Percentiles rank a stretch among this genome's conserved stretches.
Evolutionary conservation across 352 stramenopile species (phyloP).

Genomic region (Poterioochromonas sp.): DNA sequence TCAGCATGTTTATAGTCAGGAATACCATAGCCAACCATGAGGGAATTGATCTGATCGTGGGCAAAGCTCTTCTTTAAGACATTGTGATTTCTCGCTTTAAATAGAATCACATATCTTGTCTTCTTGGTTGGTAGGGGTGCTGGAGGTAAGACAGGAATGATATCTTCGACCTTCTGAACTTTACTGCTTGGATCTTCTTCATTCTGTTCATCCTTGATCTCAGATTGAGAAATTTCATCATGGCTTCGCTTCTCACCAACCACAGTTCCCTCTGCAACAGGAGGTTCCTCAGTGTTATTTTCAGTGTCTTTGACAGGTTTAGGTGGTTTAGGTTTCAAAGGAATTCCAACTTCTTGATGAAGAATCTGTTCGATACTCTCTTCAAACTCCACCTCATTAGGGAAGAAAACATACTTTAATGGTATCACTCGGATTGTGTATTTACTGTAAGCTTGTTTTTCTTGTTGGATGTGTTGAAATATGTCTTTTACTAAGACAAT

Average conservation of each 20-base stretch:
- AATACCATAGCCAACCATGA: not conserved
- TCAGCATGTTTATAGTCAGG: not conserved
- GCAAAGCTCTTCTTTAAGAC: not conserved
- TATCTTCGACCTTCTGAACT: not conserved
- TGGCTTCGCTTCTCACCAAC: no score
- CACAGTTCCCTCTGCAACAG: not conserved
- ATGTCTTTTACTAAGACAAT: not conserved
- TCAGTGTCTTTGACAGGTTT: not conserved
- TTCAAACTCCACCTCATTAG: slow-evolving; percentile 17
- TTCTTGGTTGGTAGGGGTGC: not conserved
- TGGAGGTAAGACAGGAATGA: not conserved
- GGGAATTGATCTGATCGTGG: not conserved
- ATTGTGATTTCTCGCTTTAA: slow-evolving; percentile 10
- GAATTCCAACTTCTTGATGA: not conserved
- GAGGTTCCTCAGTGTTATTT: not conserved
- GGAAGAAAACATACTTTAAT: slow-evolving; percentile 15
- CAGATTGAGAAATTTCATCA: not conserved
- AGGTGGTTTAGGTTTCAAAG: not conserved
- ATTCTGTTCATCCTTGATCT: not conserved
- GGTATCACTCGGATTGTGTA: not conserved
- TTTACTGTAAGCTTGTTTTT: not conserved
- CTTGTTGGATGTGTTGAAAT: not conserved
- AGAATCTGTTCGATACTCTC: not conserved
- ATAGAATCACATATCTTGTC: not conserved
- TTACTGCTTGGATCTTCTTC: not conserved